These are phyloP conservation scores for Fusarium illudens DNA, from an alignment of 2,329 filamentous ascomycete genomes.

Conservation along the genomic window DNA sequence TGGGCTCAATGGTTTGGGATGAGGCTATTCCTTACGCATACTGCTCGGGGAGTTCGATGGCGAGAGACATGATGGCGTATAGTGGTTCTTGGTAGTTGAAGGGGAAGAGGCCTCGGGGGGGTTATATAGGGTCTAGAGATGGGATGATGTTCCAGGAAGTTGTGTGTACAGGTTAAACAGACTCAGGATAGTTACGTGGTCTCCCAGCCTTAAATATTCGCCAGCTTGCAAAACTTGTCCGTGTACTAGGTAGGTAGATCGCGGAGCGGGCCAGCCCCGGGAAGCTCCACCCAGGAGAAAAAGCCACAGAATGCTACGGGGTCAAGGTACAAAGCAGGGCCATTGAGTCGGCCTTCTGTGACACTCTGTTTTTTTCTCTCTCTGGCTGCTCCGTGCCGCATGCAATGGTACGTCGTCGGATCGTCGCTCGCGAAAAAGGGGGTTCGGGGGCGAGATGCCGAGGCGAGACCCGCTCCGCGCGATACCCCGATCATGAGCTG, in stretches of 20 bases:
- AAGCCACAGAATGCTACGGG: neutral
- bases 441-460: neutral
- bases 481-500: slow-evolving; percentile 18
- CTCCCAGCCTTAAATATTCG: slow-evolving; percentile 23
- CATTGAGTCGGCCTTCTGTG: too few species aligned
- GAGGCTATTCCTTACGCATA: slow-evolving; percentile 56
- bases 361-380: neutral
- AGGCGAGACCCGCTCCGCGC: slow-evolving; percentile 17
- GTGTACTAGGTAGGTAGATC: slow-evolving; percentile 10
- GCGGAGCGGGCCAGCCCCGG: slow-evolving; percentile 26
- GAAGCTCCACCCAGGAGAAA: slow-evolving; percentile 18
- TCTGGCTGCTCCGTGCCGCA: neutral
- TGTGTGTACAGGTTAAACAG: slow-evolving; percentile 3
- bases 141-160: neutral
- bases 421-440: neutral
- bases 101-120: neutral
- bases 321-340: too few species aligned
- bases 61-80: slow-evolving; percentile 52
- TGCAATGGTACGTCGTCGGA: neutral
- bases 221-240: neutral
- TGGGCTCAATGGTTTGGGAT: neutral
- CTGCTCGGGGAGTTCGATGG: slow-evolving; percentile 56
- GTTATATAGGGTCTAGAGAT: neutral
- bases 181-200: neutral
- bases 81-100: neutral